These are phyloP conservation scores for Yarrowia sp. DNA, from an alignment of 805 yeast genomes.

Conservation along the genomic window DNA sequence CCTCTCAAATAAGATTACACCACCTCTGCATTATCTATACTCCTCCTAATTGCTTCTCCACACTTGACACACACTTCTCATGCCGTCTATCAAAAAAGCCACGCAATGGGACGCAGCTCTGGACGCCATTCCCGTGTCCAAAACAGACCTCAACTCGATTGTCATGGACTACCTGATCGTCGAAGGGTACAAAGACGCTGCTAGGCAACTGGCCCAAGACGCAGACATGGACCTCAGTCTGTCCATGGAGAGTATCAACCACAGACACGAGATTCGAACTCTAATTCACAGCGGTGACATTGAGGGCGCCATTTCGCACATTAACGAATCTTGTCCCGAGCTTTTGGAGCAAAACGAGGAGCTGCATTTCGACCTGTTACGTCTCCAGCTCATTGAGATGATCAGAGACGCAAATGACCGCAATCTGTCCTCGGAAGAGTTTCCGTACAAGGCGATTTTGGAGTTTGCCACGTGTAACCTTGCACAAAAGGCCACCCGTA, in stretches of 20 bases:
- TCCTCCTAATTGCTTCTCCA: background rate
- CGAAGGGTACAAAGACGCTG: conserved; percentile 74
- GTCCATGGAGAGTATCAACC: conserved; percentile 51
- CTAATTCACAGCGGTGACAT: conserved; percentile 60
- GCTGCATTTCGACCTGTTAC: conserved; percentile 67
- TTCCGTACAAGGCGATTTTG: conserved; percentile 30
- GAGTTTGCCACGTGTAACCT: conserved; percentile 44
- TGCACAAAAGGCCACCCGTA: conserved; percentile 56
- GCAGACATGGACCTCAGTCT: conserved; percentile 34
- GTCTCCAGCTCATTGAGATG: conserved; percentile 76
- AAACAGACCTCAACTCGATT: conserved; percentile 45
- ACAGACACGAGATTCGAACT: conserved; percentile 52
- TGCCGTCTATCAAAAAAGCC: conserved; percentile 28
- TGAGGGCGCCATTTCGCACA: conserved; percentile 51
- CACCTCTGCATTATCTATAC: background rate
- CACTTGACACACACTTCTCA: background rate
- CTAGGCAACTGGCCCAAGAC: conserved; percentile 58
- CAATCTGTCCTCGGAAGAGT: conserved; percentile 26
- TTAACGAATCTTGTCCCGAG: conserved; percentile 60
- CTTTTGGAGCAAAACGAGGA: conserved; percentile 59
- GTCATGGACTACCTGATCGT: conserved; percentile 70
- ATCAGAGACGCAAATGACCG: conserved; percentile 46
- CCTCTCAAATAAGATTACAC: no score
- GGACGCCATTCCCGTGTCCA: conserved; percentile 31
- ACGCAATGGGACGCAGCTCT: conserved; percentile 36